A percentile compares a stretch with the other conserved stretches of the same genome.
These are phyloP conservation scores for Barbatosphaeria neglecta DNA, from an alignment of 495 filamentous ascomycete species.

Conservation along the genomic window DNA sequence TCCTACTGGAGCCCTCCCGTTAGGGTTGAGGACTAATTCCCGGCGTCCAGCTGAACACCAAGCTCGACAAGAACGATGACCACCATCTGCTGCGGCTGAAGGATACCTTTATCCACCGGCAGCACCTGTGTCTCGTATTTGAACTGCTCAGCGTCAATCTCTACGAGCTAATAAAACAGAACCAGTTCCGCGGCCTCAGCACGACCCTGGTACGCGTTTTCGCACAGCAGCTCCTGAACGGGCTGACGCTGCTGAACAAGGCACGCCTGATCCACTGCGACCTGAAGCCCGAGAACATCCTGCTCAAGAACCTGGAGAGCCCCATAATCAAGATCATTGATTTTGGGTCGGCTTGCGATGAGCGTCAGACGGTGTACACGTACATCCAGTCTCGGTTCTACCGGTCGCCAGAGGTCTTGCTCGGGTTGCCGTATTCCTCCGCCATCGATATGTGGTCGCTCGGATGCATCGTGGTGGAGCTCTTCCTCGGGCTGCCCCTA, in stretches of 20 bases:
- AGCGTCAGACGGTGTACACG: conserved; percentile 97
- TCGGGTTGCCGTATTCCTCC: conserved; percentile 92
- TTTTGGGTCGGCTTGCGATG: conserved; percentile 97
- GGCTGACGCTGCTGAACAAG: conserved; percentile 86
- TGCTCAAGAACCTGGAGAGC: conserved; percentile 96
- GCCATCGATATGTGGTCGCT: conserved; percentile 99
- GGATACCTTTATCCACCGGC: conserved; percentile 96
- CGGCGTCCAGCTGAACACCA: conserved; percentile 69
- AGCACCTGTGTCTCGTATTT: conserved; percentile 96
- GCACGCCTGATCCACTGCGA: conserved; percentile 97
- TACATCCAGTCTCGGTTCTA: conserved; percentile 99
- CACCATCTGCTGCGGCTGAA: conserved; percentile 93
- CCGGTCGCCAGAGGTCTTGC: conserved; percentile 87
- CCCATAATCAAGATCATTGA: conserved; percentile 99
- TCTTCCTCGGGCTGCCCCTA: conserved; percentile 88
- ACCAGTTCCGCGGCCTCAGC: conserved; percentile 95
- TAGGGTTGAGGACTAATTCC: conserved; percentile 6
- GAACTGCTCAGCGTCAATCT: conserved; percentile 95
- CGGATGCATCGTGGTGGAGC: conserved; percentile 96
- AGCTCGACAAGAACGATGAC: conserved; percentile 98
- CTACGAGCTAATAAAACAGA: conserved; percentile 99
- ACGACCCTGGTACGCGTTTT: conserved; percentile 97
- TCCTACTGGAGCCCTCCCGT: neutral
- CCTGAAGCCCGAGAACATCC: conserved; percentile 95
- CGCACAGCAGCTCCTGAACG: conserved; percentile 91